Conservation (phyloP, 495 filamentous ascomycete species). For the Hyaloscypha bicolor region DNA sequence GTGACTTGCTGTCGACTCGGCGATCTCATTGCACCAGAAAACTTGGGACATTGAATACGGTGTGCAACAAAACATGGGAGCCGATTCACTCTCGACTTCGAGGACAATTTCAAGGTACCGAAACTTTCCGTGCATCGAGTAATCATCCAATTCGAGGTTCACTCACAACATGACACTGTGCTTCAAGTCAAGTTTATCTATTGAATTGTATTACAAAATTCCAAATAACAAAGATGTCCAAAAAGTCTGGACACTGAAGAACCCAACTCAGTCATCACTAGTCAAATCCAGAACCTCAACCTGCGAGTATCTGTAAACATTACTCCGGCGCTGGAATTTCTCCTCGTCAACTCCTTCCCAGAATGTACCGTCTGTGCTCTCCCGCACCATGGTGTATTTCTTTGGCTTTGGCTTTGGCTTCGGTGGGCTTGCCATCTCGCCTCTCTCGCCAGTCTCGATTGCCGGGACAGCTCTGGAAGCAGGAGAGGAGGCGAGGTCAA, state of each 20-base stretch:
- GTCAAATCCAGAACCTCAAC: constrained; percentile 33
- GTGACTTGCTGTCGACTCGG: no score
- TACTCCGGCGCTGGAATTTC: not conserved
- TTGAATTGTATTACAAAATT: not conserved
- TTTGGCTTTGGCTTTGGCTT: constrained; percentile 14
- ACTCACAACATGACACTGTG: no score
- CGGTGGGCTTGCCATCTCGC: not conserved
- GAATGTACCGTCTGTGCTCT: constrained; percentile 27
- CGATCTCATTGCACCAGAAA: no score
- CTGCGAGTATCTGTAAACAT: constrained; percentile 23
- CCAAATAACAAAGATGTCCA: not conserved
- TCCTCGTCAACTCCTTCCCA: constrained; percentile 21
- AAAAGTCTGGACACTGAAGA: not conserved
- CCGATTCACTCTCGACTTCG: no score
- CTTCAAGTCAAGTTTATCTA: not conserved
- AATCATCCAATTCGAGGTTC: no score
- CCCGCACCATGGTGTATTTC: constrained; percentile 25
- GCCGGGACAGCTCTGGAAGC: not conserved
- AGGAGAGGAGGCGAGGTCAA: constrained; percentile 10
- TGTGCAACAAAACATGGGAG: no score
- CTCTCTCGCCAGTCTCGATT: not conserved
- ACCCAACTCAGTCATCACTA: constrained; percentile 6
- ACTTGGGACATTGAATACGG: no score
- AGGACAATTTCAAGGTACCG: no score
- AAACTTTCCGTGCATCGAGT: no score